A percentile compares a stretch with the other conserved stretches of the same genome.
Evolutionary conservation across 495 filamentous ascomycete genomes (phyloP).

Genomic region (Trichodelitschia bisporula): DNA sequence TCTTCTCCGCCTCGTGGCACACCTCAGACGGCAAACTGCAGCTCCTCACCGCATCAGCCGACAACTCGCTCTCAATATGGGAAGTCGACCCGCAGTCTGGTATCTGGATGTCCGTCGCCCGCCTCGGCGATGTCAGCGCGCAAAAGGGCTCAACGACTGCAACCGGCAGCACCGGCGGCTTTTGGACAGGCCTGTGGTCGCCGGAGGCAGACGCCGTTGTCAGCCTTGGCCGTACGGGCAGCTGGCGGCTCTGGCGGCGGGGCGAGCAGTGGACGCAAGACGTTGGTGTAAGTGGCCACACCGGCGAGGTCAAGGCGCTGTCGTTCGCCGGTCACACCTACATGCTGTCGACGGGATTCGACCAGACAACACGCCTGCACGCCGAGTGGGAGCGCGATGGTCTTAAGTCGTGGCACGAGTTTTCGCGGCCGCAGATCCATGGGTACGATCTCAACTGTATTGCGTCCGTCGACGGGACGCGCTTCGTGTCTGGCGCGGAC

Average conservation of each 20-base stretch:
- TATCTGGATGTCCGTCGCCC: conserved; percentile 63
- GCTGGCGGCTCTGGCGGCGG: conserved; percentile 67
- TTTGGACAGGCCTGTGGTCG: conserved; percentile 90
- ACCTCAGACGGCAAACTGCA: conserved; percentile 26
- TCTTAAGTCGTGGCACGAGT: conserved; percentile 64
- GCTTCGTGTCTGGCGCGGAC: conserved; percentile 88
- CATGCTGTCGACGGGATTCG: conserved; percentile 65
- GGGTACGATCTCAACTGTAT: conserved; percentile 96
- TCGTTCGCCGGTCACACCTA: conserved; percentile 49
- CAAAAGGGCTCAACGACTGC: conserved; percentile 90
- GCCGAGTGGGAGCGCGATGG: conserved; percentile 48
- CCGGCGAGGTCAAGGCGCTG: conserved; percentile 59
- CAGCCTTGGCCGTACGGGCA: conserved; percentile 72
- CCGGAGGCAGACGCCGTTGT: conserved; percentile 48
- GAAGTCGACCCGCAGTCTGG: conserved; percentile 57
- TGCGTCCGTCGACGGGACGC: conserved; percentile 37
- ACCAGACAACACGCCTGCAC: conserved; percentile 86
- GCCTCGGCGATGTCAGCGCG: conserved; percentile 78
- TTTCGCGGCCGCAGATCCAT: conserved; percentile 88
- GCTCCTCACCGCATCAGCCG: conserved; percentile 76
- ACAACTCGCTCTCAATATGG: conserved; percentile 89
- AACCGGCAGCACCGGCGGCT: conserved; percentile 83
- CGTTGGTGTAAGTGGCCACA: conserved; percentile 65
- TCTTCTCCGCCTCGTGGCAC: conserved; percentile 67
- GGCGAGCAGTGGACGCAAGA: conserved; percentile 47